Conservation (phyloP, 2,329 filamentous ascomycete genomes). For the Immersiporthe knoxdaviesiana region DNA sequence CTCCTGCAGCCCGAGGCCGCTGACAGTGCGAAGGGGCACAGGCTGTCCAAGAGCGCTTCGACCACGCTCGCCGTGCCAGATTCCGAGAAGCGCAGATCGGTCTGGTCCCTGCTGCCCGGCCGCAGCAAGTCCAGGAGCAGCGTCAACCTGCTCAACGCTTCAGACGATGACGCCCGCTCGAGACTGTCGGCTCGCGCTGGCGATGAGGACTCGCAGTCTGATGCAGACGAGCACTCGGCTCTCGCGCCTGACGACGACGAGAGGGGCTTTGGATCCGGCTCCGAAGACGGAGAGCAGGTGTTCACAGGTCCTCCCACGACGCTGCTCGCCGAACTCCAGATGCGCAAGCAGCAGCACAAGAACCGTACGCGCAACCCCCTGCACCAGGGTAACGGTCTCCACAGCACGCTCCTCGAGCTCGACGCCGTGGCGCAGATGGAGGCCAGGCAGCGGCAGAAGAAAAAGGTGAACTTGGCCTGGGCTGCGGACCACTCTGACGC, state of each 20-base stretch:
- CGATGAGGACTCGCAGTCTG: slow-evolving; percentile 29
- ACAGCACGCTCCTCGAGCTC: slow-evolving; percentile 85
- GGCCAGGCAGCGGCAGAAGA: slow-evolving; percentile 71
- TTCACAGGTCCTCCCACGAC: slow-evolving; percentile 82
- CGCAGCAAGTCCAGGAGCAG: slow-evolving; percentile 31
- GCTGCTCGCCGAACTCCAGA: slow-evolving; percentile 85
- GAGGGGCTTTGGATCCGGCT: slow-evolving; percentile 37
- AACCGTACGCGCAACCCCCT: slow-evolving; percentile 70
- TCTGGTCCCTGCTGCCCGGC: slow-evolving; percentile 33
- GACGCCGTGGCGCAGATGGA: slow-evolving; percentile 89
- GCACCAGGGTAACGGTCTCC: slow-evolving; percentile 74
- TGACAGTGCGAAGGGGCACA: slow-evolving; percentile 28
- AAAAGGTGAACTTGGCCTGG: slow-evolving; percentile 88
- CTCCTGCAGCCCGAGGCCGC: slow-evolving; percentile 16
- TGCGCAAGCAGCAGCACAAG: slow-evolving; percentile 88
- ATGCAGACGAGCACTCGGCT: slow-evolving; percentile 29
- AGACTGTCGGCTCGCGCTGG: slow-evolving; percentile 25
- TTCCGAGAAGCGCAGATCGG: slow-evolving; percentile 29
- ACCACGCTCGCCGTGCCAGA: slow-evolving; percentile 30
- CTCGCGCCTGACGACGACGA: slow-evolving; percentile 38
- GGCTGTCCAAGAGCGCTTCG: slow-evolving; percentile 34
- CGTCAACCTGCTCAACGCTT: slow-evolving; percentile 24
- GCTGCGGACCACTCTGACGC: slow-evolving; percentile 49
- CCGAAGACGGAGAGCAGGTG: slow-evolving; percentile 51
- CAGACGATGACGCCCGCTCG: slow-evolving; percentile 30